Conservation (phyloP, 2,329 filamentous ascomycete species). For the Stylonectria norvegica region DNA sequence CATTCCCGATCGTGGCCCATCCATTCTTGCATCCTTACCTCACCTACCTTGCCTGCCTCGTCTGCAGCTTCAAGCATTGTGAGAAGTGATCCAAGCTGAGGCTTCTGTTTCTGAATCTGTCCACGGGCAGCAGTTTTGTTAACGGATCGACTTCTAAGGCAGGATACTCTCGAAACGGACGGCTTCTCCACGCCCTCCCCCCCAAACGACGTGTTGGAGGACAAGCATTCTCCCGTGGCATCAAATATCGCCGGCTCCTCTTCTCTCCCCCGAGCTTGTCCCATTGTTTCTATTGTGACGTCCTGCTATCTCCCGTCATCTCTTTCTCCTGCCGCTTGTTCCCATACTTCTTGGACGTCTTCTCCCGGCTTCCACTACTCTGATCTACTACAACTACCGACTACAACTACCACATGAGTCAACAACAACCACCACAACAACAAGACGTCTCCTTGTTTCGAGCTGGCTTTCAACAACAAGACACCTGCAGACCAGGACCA, state of each 20-base stretch:
- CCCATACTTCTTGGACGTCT: constrained; percentile 10
- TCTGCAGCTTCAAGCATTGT: constrained; percentile 18
- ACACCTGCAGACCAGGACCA: too few species aligned
- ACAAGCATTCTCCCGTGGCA: constrained; percentile 21
- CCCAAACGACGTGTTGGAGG: constrained; percentile 22
- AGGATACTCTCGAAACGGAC: constrained; percentile 19
- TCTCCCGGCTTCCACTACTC: constrained; percentile 16
- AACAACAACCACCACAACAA: constrained; percentile 5
- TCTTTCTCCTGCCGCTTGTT: constrained; percentile 11
- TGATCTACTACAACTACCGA: too few species aligned
- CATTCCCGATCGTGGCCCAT: constrained; percentile 4
- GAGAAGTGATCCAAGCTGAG: constrained; percentile 14
- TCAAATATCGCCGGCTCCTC: constrained; percentile 26
- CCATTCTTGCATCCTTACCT: constrained; percentile 15
- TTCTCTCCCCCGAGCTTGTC: constrained; percentile 19
- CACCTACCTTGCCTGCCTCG: too few species aligned
- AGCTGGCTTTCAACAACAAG: constrained; percentile 15
- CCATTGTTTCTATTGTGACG: constrained; percentile 29
- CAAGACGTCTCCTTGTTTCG: constrained; percentile 10
- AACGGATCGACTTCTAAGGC: constrained; percentile 18
- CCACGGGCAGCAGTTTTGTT: constrained; percentile 21
- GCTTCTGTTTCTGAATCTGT: constrained; percentile 17
- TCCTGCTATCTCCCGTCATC: constrained; percentile 18
- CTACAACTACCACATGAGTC: constrained; percentile 16
- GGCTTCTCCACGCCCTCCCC: constrained; percentile 14